Evolutionary conservation across 164 flowering plant genomes (phyloP).

Genomic region (Paratinospora sagittata): DNA sequence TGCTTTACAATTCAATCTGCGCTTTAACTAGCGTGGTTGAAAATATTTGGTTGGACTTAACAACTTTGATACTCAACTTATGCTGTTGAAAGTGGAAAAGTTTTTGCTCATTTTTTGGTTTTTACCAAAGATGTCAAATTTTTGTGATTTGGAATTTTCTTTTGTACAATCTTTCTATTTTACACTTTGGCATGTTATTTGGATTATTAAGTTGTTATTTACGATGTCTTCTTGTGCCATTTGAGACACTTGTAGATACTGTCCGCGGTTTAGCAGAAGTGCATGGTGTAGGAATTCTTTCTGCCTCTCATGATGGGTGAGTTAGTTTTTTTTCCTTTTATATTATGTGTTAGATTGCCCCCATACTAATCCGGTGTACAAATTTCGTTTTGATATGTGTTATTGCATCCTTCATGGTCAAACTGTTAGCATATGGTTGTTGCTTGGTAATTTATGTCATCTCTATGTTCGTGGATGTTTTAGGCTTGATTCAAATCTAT

Average conservation of each 20-base stretch:
- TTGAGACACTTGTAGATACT: conserved; percentile 57
- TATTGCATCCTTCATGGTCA: not conserved
- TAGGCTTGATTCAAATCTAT: too few species aligned
- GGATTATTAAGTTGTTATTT: not conserved
- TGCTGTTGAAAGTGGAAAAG: too few species aligned
- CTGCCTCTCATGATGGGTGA: conserved; percentile 99
- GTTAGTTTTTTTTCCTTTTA: conserved; percentile 9
- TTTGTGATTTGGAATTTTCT: not conserved
- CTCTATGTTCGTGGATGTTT: too few species aligned
- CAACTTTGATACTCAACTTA: too few species aligned
- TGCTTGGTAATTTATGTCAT: too few species aligned
- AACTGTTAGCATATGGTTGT: too few species aligned
- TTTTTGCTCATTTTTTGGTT: too few species aligned
- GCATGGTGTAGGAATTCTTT: conserved; percentile 83
- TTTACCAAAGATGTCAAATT: too few species aligned
- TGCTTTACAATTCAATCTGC: too few species aligned
- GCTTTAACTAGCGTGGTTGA: too few species aligned
- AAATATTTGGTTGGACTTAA: too few species aligned
- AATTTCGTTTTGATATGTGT: not conserved
- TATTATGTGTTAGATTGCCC: not conserved
- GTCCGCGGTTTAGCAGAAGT: conserved; percentile 81
- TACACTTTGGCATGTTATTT: not conserved
- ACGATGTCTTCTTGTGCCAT: conserved; percentile 4
- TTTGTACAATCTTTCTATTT: not conserved
- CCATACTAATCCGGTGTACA: not conserved